Evolutionary conservation across 108 stramenopile species (phyloP), one percentile per base, ranked within the genome.

Genomic region (Cylindrotheca fusiformis): DNA sequence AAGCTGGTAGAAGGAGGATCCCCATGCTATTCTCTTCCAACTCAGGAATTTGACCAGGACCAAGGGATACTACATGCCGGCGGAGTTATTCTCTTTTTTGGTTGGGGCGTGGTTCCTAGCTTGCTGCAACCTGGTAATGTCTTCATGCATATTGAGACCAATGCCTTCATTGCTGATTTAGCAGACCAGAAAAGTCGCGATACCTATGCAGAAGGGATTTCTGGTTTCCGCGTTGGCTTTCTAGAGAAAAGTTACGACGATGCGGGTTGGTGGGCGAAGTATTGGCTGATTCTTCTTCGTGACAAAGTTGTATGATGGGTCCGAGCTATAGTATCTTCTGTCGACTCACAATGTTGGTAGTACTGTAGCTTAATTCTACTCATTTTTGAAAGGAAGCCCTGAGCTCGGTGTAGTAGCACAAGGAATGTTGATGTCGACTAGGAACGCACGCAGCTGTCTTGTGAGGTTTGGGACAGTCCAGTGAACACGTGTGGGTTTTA

Each of bases 231-330:
- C 61, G 76, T 82, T 48, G 84, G 77, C 4, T 80, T 88, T 50
- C 67, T 91, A 48, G 90, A 91, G 55, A 91, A 88, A 58, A 86
- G 85, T 58, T 82, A 74, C 50, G 89, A 87, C 57, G 82, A 83
- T 36, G 61, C 61, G 68, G 81, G 75, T 19, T 91, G 90, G 90
- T 91, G 90, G 90, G 87, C 90, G 3, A 91, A 91, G 68, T 91
- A 83, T 60, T 91, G 90, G 90, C 59, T 91, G 24, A 69, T 91
- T 32, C 59, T 87, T 25, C 58, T 2, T n/a, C 28, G 52, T 26
- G 52, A 53, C 23, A 24, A 26, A 1, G 8, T 2, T 2, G 52
- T n/a, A n/a, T n/a, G n/a, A n/a, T n/a, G n/a, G n/a, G n/a, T n/a
- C n/a, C n/a, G n/a, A n/a, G n/a, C n/a, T n/a, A n/a, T n/a, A n/a